Evolutionary conservation across 2,329 filamentous ascomycete species (phyloP).

Genomic region (Aspergillus tanneri): DNA sequence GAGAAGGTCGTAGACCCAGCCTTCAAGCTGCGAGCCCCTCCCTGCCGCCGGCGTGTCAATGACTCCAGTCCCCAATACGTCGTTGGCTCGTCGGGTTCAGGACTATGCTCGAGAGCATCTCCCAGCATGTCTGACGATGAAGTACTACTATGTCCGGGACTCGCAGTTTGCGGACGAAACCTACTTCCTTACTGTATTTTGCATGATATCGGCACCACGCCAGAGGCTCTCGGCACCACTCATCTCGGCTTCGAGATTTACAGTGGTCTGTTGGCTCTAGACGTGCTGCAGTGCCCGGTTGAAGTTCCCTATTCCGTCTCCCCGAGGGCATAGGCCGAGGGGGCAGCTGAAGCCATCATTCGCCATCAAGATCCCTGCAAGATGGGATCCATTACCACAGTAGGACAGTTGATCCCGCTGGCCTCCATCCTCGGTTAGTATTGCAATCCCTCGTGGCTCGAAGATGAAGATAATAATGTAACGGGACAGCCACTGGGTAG

Average conservation of each 20-base stretch:
- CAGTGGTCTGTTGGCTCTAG: slow-evolving; percentile 61
- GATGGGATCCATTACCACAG: slow-evolving; percentile 60
- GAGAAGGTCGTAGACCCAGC: slow-evolving; percentile 19
- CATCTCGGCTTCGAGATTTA: slow-evolving; percentile 70
- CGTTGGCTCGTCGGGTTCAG: slow-evolving; percentile 39
- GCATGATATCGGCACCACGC: slow-evolving; percentile 71
- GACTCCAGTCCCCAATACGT: slow-evolving; percentile 33
- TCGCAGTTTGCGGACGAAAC: slow-evolving; percentile 53
- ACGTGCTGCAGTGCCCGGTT: slow-evolving; percentile 49
- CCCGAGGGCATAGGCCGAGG: slow-evolving; percentile 61
- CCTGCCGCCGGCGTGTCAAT: slow-evolving; percentile 25
- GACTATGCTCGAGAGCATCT: slow-evolving; percentile 35
- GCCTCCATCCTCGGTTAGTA: slow-evolving; percentile 57
- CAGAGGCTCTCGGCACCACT: slow-evolving; percentile 56
- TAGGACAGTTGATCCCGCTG: slow-evolving; percentile 65
- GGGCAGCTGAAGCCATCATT: slow-evolving; percentile 69
- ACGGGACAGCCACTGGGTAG: slow-evolving; percentile 38
- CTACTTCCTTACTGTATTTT: slow-evolving; percentile 64
- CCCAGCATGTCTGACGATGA: slow-evolving; percentile 47
- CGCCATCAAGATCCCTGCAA: slow-evolving; percentile 69
- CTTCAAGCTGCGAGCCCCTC: slow-evolving; percentile 12
- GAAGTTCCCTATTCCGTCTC: slow-evolving; percentile 27
- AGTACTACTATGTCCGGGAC: slow-evolving; percentile 35
- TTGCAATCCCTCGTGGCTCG: background rate
- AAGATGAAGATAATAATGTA: too few relatives aligned